Percentiles rank a stretch among this genome's conserved stretches.
Evolutionary conservation across 2,329 filamentous ascomycete genomes (phyloP).

Genomic region (Calonectria henricotiae): DNA sequence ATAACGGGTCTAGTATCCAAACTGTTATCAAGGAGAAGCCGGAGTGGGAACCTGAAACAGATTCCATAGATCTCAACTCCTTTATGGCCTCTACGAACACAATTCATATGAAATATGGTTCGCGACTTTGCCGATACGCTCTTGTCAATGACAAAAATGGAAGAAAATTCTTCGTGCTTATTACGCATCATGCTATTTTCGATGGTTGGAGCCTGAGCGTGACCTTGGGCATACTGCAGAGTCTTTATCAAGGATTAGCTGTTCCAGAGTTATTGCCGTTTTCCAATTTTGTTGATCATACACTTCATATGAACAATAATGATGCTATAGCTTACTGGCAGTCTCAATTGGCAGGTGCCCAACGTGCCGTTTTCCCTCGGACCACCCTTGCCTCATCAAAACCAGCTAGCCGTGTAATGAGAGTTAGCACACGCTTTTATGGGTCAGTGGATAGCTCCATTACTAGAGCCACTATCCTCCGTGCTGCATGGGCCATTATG

Average conservation of each 20-base stretch:
- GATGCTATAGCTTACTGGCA: constrained; percentile 15
- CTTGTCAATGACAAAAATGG: neutral
- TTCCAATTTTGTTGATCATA: constrained; percentile 16
- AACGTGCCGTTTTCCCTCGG: constrained; percentile 61
- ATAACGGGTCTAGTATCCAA: neutral
- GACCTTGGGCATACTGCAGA: neutral
- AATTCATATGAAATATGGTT: constrained; percentile 21
- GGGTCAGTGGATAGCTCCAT: constrained; percentile 2
- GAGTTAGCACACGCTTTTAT: neutral
- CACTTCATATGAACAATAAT: neutral
- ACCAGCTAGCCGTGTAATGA: constrained; percentile 63
- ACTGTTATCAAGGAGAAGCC: neutral
- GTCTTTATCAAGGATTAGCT: neutral
- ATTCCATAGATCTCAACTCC: neutral
- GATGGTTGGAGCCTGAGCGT: constrained; percentile 25
- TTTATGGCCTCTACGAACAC: neutral
- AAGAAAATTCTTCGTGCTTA: constrained; percentile 2
- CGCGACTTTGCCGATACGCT: neutral
- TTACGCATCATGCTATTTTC: constrained; percentile 17
- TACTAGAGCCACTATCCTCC: constrained; percentile 40
- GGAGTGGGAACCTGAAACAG: neutral
- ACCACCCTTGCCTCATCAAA: constrained; percentile 63
- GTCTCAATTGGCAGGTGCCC: constrained; percentile 41
- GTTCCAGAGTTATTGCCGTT: neutral
- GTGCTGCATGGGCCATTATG: constrained; percentile 68